A percentile compares a stretch with the other conserved stretches of the same genome.
Evolutionary conservation across 306 rosid species (phyloP).

Genomic region (Ammopiptanthus mongolicus): DNA sequence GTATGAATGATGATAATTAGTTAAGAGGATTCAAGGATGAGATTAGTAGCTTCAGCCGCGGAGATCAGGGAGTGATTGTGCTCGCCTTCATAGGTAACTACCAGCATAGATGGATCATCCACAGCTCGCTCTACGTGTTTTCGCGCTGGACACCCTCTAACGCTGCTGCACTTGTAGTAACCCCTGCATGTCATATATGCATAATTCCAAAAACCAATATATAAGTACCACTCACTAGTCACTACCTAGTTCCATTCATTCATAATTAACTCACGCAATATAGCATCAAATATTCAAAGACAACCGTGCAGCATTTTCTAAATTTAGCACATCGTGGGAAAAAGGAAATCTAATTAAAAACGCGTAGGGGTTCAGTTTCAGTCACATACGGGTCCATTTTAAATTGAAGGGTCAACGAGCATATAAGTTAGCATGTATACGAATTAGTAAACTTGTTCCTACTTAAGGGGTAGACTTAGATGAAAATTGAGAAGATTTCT

Average conservation of each 20-base stretch:
- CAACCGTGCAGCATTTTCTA: not conserved
- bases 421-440: not conserved
- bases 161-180: constrained; percentile 96
- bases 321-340: not conserved
- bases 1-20: not conserved
- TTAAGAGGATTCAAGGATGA: constrained; percentile 71
- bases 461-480: not conserved
- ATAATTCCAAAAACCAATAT: not conserved
- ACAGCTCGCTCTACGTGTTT: constrained; percentile 92
- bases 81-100: constrained; percentile 91
- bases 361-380: not conserved
- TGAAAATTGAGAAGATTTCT: not conserved
- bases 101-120: constrained; percentile 82
- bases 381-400: not conserved
- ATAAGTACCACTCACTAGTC: not conserved
- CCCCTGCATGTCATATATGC: constrained; percentile 54
- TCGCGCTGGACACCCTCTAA: constrained; percentile 93
- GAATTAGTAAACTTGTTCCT: not conserved
- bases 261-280: not conserved
- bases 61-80: constrained; percentile 80
- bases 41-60: constrained; percentile 60
- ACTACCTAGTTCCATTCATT: too few species aligned
- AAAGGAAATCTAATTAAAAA: not conserved
- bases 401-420: not conserved
- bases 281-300: not conserved